Evolutionary conservation across 73 alveolate species (phyloP), one percentile per base, ranked within the genome.

Genomic region (Uronychia setigera): DNA sequence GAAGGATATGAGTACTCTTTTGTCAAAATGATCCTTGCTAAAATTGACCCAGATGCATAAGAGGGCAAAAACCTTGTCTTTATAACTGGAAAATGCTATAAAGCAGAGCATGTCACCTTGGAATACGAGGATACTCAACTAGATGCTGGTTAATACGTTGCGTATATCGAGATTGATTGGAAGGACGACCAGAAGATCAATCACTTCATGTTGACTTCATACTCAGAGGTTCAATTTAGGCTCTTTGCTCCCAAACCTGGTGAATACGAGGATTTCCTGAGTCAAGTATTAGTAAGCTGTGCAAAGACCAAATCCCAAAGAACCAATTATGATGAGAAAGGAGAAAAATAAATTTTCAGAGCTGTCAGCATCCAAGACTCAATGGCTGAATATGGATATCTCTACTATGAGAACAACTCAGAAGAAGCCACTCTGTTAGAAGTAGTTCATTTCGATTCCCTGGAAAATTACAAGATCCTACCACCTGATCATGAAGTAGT

Each of bases 321-420:
- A 60, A 89, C 83, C 32, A 67, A 35, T 31, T 89, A 83, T 46
- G 89, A 77, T 14, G 92, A 83, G 57, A 83, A 79, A 74, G 92
- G 92, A 1, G 87, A 89, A 59, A 76, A 74, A 27, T 75, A 58
- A 11, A 86, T 83, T 0, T 89, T 77, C 74, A 83, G 89, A 79
- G 31, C 82, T 58, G 32, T 79, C 14, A 13, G 80, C n/a, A 79
- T 84, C 27, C 34, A 76, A 29, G 95, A 89, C 67, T 77, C 89
- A 29, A 74, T 60, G 1, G 87, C 87, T 29, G 91, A 89, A 31
- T 84, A 60, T 31, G 95, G 95, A 14, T 89, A 89, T 58, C 57
- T 89, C 25, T 89, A 89, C 35, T 89, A 89, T 74, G 87, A 89
- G 67, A 89, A 89, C 83, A 84, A 89, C 76, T 81, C 88, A 5